These are phyloP conservation scores for Aspergillus unguis DNA, from an alignment of 2,329 filamentous ascomycete genomes.

Conservation along the genomic window DNA sequence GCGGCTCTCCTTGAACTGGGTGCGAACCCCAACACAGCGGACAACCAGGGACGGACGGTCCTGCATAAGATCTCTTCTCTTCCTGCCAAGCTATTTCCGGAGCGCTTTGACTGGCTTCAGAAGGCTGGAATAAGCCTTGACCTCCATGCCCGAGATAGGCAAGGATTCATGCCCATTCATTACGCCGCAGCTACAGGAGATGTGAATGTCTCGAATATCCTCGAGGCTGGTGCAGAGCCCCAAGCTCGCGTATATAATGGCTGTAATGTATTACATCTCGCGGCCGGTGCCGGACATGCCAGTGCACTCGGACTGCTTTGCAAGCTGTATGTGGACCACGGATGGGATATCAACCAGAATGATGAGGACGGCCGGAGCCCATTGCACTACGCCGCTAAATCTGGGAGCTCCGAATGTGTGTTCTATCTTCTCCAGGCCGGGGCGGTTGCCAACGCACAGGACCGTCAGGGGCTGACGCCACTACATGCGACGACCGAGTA, in stretches of 20 bases:
- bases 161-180: conserved; percentile 11
- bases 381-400: conserved; percentile 11
- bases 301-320: conserved; percentile 10
- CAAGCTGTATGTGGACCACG: conserved; percentile 3
- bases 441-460: background rate
- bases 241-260: background rate
- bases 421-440: conserved; percentile 10
- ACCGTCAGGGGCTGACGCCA: background rate
- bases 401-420: conserved; percentile 7
- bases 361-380: conserved; percentile 8
- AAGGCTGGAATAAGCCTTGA: background rate
- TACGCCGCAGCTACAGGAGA: conserved; percentile 5
- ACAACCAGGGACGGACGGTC: conserved; percentile 2
- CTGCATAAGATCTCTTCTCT: conserved; percentile 2
- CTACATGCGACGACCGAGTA: background rate
- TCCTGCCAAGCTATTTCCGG: too few species aligned
- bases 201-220: conserved; percentile 1
- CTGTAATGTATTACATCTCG: conserved; percentile 9
- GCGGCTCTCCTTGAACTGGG: background rate
- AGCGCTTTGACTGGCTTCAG: background rate
- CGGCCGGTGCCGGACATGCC: conserved; percentile 10
- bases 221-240: conserved; percentile 9
- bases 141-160: conserved; percentile 1
- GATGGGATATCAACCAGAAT: background rate
- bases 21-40: background rate